A percentile compares a stretch with the other conserved stretches of the same genome.
Evolutionary conservation across 305 asterid genomes (phyloP).

Genomic region (Solanum chacoense): DNA sequence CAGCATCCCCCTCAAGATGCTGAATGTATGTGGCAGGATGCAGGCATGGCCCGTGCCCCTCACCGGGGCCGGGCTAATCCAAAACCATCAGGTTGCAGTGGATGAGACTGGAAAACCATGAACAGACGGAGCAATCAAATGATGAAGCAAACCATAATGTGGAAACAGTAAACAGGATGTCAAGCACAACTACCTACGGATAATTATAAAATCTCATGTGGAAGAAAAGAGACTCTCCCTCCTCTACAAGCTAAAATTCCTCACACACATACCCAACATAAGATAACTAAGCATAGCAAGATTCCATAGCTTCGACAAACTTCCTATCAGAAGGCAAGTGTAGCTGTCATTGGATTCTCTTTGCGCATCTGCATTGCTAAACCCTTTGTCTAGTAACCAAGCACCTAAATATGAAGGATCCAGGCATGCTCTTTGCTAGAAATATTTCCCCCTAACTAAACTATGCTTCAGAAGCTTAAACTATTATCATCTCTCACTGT

Average conservation of each 20-base stretch:
- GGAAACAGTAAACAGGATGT: not conserved
- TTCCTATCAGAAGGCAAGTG: not conserved
- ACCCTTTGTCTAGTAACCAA: not conserved
- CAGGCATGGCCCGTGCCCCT: constrained; percentile 99
- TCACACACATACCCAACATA: not conserved
- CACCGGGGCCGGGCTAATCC: constrained; percentile 99
- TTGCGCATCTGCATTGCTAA: not conserved
- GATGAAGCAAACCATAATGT: not conserved
- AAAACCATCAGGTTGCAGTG: constrained; percentile 69
- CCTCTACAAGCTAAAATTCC: not conserved
- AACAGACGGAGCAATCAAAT: not conserved
- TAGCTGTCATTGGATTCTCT: not conserved
- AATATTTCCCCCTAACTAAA: not conserved
- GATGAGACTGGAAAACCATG: constrained; percentile 61
- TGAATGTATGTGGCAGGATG: constrained; percentile 40
- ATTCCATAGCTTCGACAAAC: not conserved
- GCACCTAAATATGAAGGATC: not conserved
- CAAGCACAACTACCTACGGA: not conserved
- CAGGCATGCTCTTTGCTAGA: not conserved
- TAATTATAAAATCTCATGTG: not conserved
- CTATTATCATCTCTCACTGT: not conserved
- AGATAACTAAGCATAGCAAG: not conserved
- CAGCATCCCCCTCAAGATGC: constrained; percentile 31
- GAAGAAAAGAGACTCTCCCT: not conserved
- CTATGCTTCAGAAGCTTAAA: not conserved